phyloP scores from a whole-genome alignment of 495 filamentous ascomycete species.

The Bacidia rubella region DNA sequence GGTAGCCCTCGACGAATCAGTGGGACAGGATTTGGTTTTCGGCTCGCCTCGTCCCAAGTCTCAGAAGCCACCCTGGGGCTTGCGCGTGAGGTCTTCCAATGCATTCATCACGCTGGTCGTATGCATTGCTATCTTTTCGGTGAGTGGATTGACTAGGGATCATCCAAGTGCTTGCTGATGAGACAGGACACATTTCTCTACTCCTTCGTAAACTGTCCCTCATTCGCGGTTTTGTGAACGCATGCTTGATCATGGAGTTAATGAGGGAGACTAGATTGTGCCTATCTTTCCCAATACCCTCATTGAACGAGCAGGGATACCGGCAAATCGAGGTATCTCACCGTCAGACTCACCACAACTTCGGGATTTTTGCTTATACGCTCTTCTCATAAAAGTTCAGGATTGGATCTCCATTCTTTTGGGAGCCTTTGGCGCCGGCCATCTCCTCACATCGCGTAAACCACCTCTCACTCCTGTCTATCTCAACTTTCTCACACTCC shows the following conservation, averaged over 20 bases:
- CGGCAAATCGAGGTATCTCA: no score
- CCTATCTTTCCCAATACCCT: slow-evolving; percentile 71
- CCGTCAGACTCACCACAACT: no score
- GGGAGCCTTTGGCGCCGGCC: slow-evolving; percentile 56
- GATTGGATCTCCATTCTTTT: slow-evolving; percentile 65
- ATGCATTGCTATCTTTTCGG: slow-evolving; percentile 38
- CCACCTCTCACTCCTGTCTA: background rate
- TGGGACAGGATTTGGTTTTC: background rate
- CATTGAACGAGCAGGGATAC: slow-evolving; percentile 40
- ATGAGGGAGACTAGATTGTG: slow-evolving; percentile 45
- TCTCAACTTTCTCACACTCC: background rate
- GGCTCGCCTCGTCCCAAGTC: background rate
- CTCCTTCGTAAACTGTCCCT: no score
- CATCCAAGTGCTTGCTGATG: no score
- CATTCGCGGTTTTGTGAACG: no score
- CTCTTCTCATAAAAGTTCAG: slow-evolving; percentile 45
- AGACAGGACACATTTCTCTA: no score
- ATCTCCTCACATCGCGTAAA: slow-evolving; percentile 41
- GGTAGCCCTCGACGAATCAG: no score
- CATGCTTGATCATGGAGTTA: no score
- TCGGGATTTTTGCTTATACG: no score
- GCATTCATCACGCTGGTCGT: slow-evolving; percentile 37
- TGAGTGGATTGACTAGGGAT: no score
- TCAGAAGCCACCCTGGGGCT: background rate
- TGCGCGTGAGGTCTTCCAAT: slow-evolving; percentile 24